Conservation (phyloP, 208 protist species). For the Wallacemonas rigidus region DNA sequence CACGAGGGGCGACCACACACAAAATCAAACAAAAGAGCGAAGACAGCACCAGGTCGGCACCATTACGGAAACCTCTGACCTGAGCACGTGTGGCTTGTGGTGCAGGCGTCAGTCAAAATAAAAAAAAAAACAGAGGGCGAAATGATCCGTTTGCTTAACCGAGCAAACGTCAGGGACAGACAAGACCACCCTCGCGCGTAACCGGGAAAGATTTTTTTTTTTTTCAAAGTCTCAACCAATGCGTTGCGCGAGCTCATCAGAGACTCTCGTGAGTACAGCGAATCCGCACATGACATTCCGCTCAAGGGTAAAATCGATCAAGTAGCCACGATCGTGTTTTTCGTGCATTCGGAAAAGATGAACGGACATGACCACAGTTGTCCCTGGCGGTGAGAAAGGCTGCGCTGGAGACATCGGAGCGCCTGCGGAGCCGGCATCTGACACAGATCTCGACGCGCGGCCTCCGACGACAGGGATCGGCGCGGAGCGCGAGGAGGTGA, state of each 20-base stretch:
- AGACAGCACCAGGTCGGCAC: too few relatives aligned
- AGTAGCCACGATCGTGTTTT: constrained; percentile 72
- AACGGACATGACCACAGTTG: constrained; percentile 52
- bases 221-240: constrained; percentile 23
- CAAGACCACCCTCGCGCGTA: too few relatives aligned
- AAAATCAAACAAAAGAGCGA: too few relatives aligned
- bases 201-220: too few relatives aligned
- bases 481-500: constrained; percentile 16
- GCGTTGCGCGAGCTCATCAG: constrained; percentile 42
- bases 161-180: too few relatives aligned
- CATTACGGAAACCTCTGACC: too few relatives aligned
- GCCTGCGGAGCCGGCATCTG: constrained; percentile 12
- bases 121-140: not conserved
- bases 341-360: constrained; percentile 88
- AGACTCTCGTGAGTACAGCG: constrained; percentile 63
- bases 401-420: not conserved
- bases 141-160: not conserved
- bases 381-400: constrained; percentile 6
- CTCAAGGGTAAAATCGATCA: constrained; percentile 76
- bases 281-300: constrained; percentile 61
- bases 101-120: not conserved
- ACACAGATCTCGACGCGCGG: constrained; percentile 5
- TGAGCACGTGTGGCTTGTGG: too few relatives aligned
- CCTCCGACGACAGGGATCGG: constrained; percentile 31
- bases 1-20: too few relatives aligned